Conservation (phyloP, 2,329 filamentous ascomycete species). For the Colletotrichum melonis region DNA sequence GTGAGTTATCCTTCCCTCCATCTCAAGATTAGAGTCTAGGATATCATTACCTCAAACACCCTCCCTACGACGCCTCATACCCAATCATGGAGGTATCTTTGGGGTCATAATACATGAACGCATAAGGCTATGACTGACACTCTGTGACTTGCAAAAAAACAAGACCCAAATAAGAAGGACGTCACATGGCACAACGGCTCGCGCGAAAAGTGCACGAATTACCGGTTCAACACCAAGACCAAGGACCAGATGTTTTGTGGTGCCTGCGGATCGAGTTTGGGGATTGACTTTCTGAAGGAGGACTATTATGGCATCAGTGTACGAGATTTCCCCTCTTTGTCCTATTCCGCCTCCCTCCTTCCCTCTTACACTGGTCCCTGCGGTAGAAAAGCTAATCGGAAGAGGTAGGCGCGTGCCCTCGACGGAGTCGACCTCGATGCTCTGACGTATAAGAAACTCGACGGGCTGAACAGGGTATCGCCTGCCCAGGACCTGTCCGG, state of each 20-base stretch:
- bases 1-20: conserved; percentile 27
- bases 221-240: conserved; percentile 59
- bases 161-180: conserved; percentile 50
- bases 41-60: too few species aligned
- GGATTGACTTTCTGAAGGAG: conserved; percentile 54
- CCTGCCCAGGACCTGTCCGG: conserved; percentile 54
- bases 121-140: too few species aligned
- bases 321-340: conserved; percentile 34
- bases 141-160: too few species aligned
- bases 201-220: conserved; percentile 47
- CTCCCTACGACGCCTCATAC: too few species aligned
- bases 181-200: conserved; percentile 56
- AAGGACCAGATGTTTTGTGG: conserved; percentile 62
- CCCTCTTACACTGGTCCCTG: too few species aligned
- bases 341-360: too few species aligned
- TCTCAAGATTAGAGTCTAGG: too few species aligned
- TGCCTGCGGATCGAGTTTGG: conserved; percentile 58
- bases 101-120: too few species aligned
- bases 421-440: conserved; percentile 53
- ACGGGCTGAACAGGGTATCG: conserved; percentile 48
- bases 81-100: too few species aligned
- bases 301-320: conserved; percentile 58
- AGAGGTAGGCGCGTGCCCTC: conserved; percentile 51
- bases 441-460: conserved; percentile 48
- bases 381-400: neutral